These are phyloP conservation scores for Themeda triandra DNA, from an alignment of 176 grass and related monocot species.

Conservation along the genomic window DNA sequence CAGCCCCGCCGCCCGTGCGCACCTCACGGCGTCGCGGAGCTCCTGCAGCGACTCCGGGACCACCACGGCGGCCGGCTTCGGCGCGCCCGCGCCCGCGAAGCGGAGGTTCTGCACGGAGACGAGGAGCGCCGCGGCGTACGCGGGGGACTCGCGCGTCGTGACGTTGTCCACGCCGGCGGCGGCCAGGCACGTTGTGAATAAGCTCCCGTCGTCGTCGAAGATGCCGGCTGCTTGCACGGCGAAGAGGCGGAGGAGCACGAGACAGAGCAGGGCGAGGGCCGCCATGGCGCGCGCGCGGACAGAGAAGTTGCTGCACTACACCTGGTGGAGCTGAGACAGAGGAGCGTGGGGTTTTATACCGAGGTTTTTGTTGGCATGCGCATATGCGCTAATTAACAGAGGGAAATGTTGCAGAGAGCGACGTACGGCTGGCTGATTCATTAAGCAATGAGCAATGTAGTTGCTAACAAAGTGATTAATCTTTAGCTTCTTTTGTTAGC, in stretches of 20 bases:
- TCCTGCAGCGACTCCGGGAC: constrained; percentile 36
- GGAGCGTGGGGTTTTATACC: constrained; percentile 16
- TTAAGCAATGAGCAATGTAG: neutral
- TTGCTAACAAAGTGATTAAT: neutral
- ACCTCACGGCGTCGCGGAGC: constrained; percentile 40
- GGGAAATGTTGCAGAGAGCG: neutral
- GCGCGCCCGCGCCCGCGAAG: constrained; percentile 28
- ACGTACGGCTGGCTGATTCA: neutral
- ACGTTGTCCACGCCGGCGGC: constrained; percentile 58
- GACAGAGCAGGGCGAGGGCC: neutral
- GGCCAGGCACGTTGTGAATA: constrained; percentile 44
- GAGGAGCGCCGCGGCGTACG: constrained; percentile 37
- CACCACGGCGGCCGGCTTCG: constrained; percentile 40
- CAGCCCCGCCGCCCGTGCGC: constrained; percentile 33
- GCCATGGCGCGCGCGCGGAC: neutral
- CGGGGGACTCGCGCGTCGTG: constrained; percentile 6
- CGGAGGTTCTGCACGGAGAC: constrained; percentile 76
- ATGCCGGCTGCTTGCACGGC: neutral
- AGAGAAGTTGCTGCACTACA: neutral
- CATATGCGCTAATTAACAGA: neutral
- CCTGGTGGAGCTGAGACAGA: neutral
- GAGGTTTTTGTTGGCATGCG: neutral
- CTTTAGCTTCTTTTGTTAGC: neutral
- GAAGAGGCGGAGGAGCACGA: constrained; percentile 18
- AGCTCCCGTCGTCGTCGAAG: neutral